Evolutionary conservation across 108 stramenopile species (phyloP).

Genomic region (Phaeodactylum tricornutum): DNA sequence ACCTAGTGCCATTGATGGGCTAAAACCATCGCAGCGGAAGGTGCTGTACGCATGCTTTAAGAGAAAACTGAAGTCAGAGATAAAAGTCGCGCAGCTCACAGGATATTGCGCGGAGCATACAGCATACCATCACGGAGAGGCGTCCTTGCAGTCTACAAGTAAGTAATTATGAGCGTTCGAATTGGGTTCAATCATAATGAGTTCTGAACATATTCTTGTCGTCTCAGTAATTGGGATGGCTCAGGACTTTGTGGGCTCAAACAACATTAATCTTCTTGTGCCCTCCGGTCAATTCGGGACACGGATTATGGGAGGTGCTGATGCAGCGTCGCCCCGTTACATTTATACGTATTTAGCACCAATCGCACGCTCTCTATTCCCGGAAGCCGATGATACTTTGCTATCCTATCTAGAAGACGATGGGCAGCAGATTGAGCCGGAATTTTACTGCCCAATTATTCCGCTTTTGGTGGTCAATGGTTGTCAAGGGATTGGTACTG

Average conservation of each 20-base stretch:
- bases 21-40: slow-evolving; percentile 91
- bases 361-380: slow-evolving; percentile 66
- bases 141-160: slow-evolving; percentile 85
- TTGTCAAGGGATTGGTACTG: slow-evolving; percentile 90
- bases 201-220: too few species aligned
- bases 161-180: slow-evolving; percentile 13
- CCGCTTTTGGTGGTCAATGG: slow-evolving; percentile 87
- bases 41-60: slow-evolving; percentile 88
- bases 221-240: slow-evolving; percentile 90
- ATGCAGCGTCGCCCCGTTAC: slow-evolving; percentile 89
- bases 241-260: slow-evolving; percentile 91
- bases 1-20: slow-evolving; percentile 81
- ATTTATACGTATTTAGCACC: slow-evolving; percentile 82
- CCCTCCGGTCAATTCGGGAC: slow-evolving; percentile 92
- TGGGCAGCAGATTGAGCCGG: slow-evolving; percentile 79
- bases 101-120: slow-evolving; percentile 90
- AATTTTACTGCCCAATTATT: slow-evolving; percentile 75
- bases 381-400: slow-evolving; percentile 75
- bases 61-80: slow-evolving; percentile 75
- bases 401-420: slow-evolving; percentile 77
- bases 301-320: slow-evolving; percentile 75
- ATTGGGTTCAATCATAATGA: too few species aligned
- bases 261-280: slow-evolving; percentile 82
- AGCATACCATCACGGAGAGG: slow-evolving; percentile 95
- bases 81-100: slow-evolving; percentile 88